Conservation (phyloP, 192 early-diverging fungal genomes). For the Coemansia umbellata region DNA sequence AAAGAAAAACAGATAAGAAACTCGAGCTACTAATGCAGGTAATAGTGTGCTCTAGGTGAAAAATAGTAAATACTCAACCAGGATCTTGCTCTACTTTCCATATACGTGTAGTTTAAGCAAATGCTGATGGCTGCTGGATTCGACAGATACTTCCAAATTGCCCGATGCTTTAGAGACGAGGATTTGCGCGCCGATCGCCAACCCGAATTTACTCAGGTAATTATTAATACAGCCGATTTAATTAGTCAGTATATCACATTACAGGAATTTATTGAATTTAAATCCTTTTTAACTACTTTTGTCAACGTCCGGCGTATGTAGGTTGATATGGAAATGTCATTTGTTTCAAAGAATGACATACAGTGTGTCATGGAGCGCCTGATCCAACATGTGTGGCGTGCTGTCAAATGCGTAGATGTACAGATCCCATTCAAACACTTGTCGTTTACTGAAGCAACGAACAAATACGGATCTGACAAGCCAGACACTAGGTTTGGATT, state of each 20-base stretch:
- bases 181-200: conserved; percentile 83
- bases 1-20: no score
- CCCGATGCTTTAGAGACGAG: conserved; percentile 89
- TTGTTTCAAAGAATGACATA: conserved; percentile 68
- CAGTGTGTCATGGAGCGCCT: conserved; percentile 70
- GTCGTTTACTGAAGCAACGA: conserved; percentile 81
- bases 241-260: neutral
- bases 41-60: no score
- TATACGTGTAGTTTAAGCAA: conserved; percentile 81
- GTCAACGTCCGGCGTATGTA: conserved; percentile 18
- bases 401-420: conserved; percentile 53
- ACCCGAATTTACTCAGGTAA: conserved; percentile 90
- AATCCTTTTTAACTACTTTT: no score
- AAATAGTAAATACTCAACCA: no score
- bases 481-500: conserved; percentile 82
- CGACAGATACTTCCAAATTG: conserved; percentile 91
- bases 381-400: conserved; percentile 62
- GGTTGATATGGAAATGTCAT: conserved; percentile 90
- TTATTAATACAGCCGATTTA: no score
- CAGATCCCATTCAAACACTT: conserved; percentile 63
- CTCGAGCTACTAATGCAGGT: no score
- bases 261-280: neutral
- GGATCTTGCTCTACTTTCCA: no score
- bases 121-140: conserved; percentile 86
- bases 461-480: conserved; percentile 84